These are phyloP conservation scores for Rubia occidens DNA, from an alignment of 305 asterid genomes.

Conservation along the genomic window DNA sequence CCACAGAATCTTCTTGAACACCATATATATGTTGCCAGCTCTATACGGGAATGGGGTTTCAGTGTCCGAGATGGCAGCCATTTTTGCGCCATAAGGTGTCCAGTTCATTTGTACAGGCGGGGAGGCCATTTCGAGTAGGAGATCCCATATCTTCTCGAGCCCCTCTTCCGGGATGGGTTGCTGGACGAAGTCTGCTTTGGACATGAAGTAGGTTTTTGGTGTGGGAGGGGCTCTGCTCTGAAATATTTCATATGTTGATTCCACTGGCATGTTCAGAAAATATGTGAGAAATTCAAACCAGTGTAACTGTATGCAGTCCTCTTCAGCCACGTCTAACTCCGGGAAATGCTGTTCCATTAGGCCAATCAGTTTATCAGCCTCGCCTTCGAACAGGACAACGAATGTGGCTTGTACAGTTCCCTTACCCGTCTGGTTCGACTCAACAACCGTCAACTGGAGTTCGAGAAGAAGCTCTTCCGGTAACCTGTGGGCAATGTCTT, in stretches of 20 bases:
- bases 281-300: conserved; percentile 11
- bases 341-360: conserved; percentile 14
- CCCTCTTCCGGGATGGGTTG: conserved; percentile 21
- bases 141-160: conserved; percentile 17
- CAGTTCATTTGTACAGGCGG: conserved; percentile 4
- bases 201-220: conserved; percentile 11
- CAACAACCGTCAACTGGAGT: background rate
- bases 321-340: conserved; percentile 5
- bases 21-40: conserved; percentile 10
- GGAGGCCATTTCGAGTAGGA: background rate
- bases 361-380: background rate
- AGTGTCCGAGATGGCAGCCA: conserved; percentile 17
- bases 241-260: conserved; percentile 1
- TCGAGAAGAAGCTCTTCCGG: conserved; percentile 4
- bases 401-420: conserved; percentile 10
- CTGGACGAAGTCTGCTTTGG: conserved; percentile 18
- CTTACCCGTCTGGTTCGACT: background rate
- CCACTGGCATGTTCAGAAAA: conserved; percentile 7
- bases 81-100: conserved; percentile 21
- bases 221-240: conserved; percentile 9
- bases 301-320: conserved; percentile 8
- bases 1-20: conserved; percentile 14
- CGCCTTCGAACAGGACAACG: conserved; percentile 13
- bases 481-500: conserved; percentile 8
- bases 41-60: conserved; percentile 18